Evolutionary conservation across 257 asterid genomes (phyloP), one percentile per base, ranked within the genome.

Genomic region (Forsythia suspensa): DNA sequence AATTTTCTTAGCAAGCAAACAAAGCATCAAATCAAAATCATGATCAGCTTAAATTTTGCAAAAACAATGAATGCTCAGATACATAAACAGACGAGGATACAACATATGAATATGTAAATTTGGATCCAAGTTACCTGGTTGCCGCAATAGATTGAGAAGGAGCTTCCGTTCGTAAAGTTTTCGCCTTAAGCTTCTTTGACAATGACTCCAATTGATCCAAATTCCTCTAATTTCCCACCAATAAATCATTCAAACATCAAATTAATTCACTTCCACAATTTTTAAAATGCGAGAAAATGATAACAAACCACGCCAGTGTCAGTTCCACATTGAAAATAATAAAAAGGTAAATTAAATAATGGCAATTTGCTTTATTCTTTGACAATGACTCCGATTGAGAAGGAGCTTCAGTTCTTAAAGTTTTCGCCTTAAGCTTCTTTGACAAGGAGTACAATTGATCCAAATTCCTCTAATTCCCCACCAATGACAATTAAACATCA

Each of bases 131-230:
- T 6, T 34, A 91, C 99, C 99, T 91, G 40, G 99, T 92, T 15
- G 99, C 99, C 3, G 98, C 97, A 79, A 95, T 90, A 82, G 98
- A 93, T 71, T 95, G 97, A 11, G 97, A 89, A 21, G 97, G 97
- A 85, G 97, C 94, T 86, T 95, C 98, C 13, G 97, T 84, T 79
- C 97, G 86, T 71, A 89, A 84, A 81, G 95, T 89, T 90, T 92
- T 95, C 2, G 97, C 90, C 86, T 92, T 95, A 59, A 95, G 90
- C 91, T 93, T 95, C 89, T 92, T 95, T 73, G 99, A 93, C 84
- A 95, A 87, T 18, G 95, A 94, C 85, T 95, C 99, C 85, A 95
- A 81, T 72, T 95, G 98, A 84, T 93, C 99, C 90, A 95, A 91
- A 83, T 93, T 95, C 88, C 99, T 94, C 99, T 93, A 66, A n/a